Evolutionary conservation across 78 protist genomes (phyloP), one percentile per base, ranked within the genome.

Genomic region (Acrasis kona): DNA sequence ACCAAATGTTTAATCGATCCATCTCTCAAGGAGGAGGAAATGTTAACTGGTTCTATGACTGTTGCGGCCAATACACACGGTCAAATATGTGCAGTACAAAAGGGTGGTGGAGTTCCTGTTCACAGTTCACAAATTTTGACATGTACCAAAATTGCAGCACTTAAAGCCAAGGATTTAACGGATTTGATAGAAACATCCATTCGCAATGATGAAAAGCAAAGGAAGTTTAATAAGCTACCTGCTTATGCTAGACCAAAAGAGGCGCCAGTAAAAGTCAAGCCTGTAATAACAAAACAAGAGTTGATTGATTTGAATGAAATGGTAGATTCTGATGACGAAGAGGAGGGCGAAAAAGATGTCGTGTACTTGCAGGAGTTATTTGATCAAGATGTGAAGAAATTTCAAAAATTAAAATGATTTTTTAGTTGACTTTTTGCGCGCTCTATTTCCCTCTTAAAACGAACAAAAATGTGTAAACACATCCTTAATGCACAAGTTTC

Each of bases 81-180:
- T 9, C 90, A 88, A 58, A 83, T 88, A 34, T 90, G 94, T 69
- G 84, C 76, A 38, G 70, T 87, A 12, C 79, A 80, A 37, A 90
- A 90, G 71, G 74, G 74, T 29, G 92, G 91, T 61, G 94, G 94
- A 12, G 75, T 71, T 6, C 61, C 86, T 4, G 81, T 89, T 35
- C 10, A 31, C 4, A 10, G 3, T 8, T 32, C 19, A 19, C 29
- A 2, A 32, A 39, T 79, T 4, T 64, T n/a, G 3, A 27, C 28
- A 2, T 3, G 6, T n/a, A 10, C 68, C 2, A 4, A 69, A 5
- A 3, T 2, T 27, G 76, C 82, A 2, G 29, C 3, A 7, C 8
- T 5, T 31, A 7, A 2, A 74, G 57, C 61, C 19, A 50, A 50
- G 19, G 61, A 50, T n/a, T n/a, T 50, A n/a, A 50, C 61, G 19